Base-by-base conservation (phyloP, 2,329 filamentous ascomycete species). In the Purpureocillium lavendulum region DNA sequence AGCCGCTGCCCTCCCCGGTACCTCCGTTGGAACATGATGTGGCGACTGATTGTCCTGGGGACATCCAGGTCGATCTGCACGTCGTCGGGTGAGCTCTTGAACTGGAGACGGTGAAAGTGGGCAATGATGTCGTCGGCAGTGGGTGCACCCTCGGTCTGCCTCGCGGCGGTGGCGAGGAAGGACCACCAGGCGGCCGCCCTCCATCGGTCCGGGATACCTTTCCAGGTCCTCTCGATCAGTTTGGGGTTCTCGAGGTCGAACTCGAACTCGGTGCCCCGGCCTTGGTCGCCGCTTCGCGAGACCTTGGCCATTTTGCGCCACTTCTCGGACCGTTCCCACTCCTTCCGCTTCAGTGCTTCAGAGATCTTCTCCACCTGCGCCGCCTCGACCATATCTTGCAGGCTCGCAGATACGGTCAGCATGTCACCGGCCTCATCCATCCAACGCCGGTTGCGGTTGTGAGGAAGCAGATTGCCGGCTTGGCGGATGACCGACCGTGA, bases 51-150 rank as follows among this genome's bases (percentile, higher is more conserved):
- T 4, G 92, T 97, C 39, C 92, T 77, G 1, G 92, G 92, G 14
- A 98, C 92, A 59, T 98, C 92, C 33, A 97, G 78, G 59, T 98
- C 92, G 52, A 98, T 98, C 64, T 98, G 92, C 16, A 90, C 81
- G 59, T 98, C 92, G 56, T 98, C 92, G 1, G 87, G 81, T 3
- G 85, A 95, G 40, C 78, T 78, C 43, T 80, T 67, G 13, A 79
- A 69, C 54, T 94, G 82, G 21, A 94, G 73, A 33, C 77, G 74
- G 57, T 85, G 75, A 56, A 87, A 95, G 24, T 75, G 70, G 32
- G 73, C 69, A 30, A 87, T 77, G 35, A 97, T 73, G 40, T 85
- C 73, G 31, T 82, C 77, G 40, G 92, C 86, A 0, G 77, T 70
- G 4, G 77, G 74, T 37, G 74, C 77, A 15, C 48, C 53, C n/a